phyloP scores from a whole-genome alignment of 331 rosid species.

The Acacia pycnantha region DNA sequence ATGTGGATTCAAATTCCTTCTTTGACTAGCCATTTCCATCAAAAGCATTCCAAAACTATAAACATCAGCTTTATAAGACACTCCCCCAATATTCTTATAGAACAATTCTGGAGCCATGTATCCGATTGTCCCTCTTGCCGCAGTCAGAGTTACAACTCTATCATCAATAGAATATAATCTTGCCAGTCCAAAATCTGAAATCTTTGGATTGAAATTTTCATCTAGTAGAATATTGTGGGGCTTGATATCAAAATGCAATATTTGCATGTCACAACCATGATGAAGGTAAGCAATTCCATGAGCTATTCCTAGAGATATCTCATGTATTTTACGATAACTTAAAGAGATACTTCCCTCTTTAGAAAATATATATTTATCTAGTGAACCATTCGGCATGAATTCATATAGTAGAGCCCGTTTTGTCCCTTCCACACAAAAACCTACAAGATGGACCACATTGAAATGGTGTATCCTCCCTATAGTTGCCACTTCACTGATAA shows the following conservation, averaged over 20 bases:
- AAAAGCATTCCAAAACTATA: neutral
- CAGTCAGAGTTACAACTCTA: neutral
- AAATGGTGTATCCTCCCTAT: slow-evolving; percentile 19
- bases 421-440: slow-evolving; percentile 21
- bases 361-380: neutral
- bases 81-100: neutral
- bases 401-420: slow-evolving; percentile 21
- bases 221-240: neutral
- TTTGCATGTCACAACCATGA: neutral
- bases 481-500: neutral
- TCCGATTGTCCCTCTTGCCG: neutral
- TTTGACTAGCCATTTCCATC: neutral
- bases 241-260: neutral
- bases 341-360: neutral
- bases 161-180: neutral
- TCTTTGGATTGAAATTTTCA: neutral
- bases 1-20: too few relatives aligned
- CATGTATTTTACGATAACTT: neutral
- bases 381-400: neutral
- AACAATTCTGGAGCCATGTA: neutral
- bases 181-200: neutral
- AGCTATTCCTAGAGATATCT: neutral
- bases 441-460: neutral
- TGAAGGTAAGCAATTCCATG: neutral
- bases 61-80: slow-evolving; percentile 8